Percentiles rank a stretch among this genome's conserved stretches.
These are phyloP conservation scores for Phytophthora kernoviae DNA, from an alignment of 352 stramenopile genomes.

Conservation along the genomic window DNA sequence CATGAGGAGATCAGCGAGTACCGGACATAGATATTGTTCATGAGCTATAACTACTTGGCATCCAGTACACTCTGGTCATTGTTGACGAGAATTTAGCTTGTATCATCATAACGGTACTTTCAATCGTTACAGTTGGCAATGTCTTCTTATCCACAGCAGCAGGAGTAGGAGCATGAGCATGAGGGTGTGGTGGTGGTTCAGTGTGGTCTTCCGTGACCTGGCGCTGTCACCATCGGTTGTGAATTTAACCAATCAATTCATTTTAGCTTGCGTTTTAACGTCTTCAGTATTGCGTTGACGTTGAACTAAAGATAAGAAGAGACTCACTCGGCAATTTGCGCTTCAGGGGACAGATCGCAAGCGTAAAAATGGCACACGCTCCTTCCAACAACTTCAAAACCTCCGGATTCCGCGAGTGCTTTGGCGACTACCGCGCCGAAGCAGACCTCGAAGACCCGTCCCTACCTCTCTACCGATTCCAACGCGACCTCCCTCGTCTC, in stretches of 20 bases:
- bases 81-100: too few species aligned
- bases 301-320: slow-evolving; percentile 20
- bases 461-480: slow-evolving; percentile 78
- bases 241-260: not conserved
- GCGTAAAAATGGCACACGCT: too few species aligned
- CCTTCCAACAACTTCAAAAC: slow-evolving; percentile 51
- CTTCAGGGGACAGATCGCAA: not conserved
- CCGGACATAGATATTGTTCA: slow-evolving; percentile 37
- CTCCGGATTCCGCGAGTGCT: slow-evolving; percentile 95
- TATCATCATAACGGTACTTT: too few species aligned
- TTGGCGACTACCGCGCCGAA: slow-evolving; percentile 89
- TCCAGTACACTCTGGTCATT: too few species aligned
- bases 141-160: not conserved
- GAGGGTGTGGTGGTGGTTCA: too few species aligned
- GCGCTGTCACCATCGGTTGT: not conserved
- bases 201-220: not conserved
- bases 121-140: too few species aligned
- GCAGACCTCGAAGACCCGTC: slow-evolving; percentile 62
- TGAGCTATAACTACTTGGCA: too few species aligned
- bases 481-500: slow-evolving; percentile 87
- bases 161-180: not conserved
- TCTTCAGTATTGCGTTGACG: slow-evolving; percentile 16
- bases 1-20: slow-evolving; percentile 77
- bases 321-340: slow-evolving; percentile 28
- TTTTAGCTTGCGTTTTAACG: not conserved